Evolutionary conservation across 345 rosid genomes (phyloP), one percentile per base, ranked within the genome.

Genomic region (Bretschneidera sinensis): DNA sequence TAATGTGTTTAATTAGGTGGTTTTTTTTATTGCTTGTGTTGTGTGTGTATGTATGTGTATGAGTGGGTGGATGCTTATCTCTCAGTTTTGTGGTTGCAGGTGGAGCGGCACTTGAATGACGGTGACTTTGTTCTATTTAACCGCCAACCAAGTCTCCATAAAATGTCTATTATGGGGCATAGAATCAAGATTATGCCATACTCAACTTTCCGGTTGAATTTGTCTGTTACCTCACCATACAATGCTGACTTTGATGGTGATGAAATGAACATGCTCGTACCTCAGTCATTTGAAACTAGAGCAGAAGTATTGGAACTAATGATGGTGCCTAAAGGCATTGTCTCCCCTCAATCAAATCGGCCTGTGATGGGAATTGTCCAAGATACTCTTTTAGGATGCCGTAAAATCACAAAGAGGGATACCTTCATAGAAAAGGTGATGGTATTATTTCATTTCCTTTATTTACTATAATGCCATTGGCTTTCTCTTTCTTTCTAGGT

Each of bases 201-300:
- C 60, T 92, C 99, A 28, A 92, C 99, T 28, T 92, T 92, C 66
- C 91, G 97, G 16, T 67, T 92, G 66, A 92, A 92, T 72, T 73
- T 92, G 65, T 89, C 99, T 24, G 99, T 90, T 45, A 92, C 99
- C 31, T 87, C 99, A 24, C 98, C 98, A 16, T 92, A 92, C 73
- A 92, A 92, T 86, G 98, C 97, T 76, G 98, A 89, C 78, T 92
- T 92, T 82, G 98, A 92, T 71, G 98, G 98, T 60, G 98, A 92
- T 83, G 98, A 92, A 83, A 92, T 92, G 98, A 92, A 92, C 63
- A 92, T 92, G 98, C 98, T 89, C 55, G 97, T 89, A 24, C 98
- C 98, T 28, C 98, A 92, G 55, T 92, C 92, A 67, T 92, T 83
- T 52, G 97, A 90, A 84, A 87, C 99, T 53, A 80, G 97, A 79